Percentiles rank a stretch among this genome's conserved stretches.
These are phyloP conservation scores for Cryptosporidium ryanae DNA, from an alignment of 169 alveolate genomes.

Conservation along the genomic window DNA sequence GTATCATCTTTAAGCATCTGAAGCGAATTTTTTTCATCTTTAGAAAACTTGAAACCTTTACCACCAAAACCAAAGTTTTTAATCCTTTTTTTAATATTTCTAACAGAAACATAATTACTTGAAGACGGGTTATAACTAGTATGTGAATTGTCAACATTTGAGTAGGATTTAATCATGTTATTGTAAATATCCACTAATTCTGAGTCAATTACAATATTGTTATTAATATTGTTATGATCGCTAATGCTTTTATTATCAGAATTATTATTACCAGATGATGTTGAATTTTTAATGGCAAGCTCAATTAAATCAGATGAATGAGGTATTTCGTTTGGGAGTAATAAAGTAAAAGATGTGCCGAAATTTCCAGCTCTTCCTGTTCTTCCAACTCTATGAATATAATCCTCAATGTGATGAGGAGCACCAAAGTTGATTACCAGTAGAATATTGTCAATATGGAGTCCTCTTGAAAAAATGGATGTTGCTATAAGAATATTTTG, in stretches of 20 bases:
- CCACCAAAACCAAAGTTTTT: constrained; percentile 73
- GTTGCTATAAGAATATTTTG: constrained; percentile 95
- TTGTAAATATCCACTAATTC: constrained; percentile 15
- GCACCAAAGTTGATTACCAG: constrained; percentile 96
- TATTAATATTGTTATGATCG: constrained; percentile 3
- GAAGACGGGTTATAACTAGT: not conserved
- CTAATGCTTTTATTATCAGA: not conserved
- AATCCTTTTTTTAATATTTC: constrained; percentile 31
- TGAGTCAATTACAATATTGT: not conserved
- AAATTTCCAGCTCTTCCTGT: constrained; percentile 99
- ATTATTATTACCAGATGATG: not conserved
- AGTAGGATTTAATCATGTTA: constrained; percentile 15
- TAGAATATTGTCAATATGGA: constrained; percentile 94
- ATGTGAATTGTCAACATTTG: not conserved
- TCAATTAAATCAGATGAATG: constrained; percentile 70
- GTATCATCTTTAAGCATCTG: constrained; percentile 73
- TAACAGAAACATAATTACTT: not conserved
- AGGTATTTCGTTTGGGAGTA: constrained; percentile 88
- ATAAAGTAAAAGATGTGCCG: constrained; percentile 97
- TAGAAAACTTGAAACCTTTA: constrained; percentile 61
- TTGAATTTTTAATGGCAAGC: constrained; percentile 23
- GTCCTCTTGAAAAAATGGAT: constrained; percentile 98
- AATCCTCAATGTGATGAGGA: constrained; percentile 99
- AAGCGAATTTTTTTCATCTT: constrained; percentile 61
- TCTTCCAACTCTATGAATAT: constrained; percentile 99